phyloP scores from a whole-genome alignment of 2,329 filamentous ascomycete species.

The Claviceps sp. region DNA sequence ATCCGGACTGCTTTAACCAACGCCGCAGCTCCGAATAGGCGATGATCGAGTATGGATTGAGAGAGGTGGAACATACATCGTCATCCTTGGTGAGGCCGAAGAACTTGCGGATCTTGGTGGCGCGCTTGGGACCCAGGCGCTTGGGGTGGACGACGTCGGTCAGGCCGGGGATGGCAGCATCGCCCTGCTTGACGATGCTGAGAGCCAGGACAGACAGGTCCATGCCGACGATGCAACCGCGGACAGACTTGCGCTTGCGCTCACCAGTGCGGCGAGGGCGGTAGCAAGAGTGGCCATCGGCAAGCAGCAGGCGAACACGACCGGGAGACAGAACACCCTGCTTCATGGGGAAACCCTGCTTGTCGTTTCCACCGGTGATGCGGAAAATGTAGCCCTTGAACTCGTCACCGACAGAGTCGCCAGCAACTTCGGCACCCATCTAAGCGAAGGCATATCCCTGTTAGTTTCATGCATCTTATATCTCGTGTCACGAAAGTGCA shows the following conservation, averaged over 20 bases:
- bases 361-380: constrained; percentile 99
- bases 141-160: constrained; percentile 98
- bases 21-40: constrained; percentile 49
- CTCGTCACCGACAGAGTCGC: constrained; percentile 93
- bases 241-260: constrained; percentile 98
- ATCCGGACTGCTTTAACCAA: constrained; percentile 32
- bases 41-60: constrained; percentile 47
- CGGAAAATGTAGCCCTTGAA: constrained; percentile 99
- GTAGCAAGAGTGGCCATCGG: constrained; percentile 98
- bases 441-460: constrained; percentile 19
- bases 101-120: constrained; percentile 99
- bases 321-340: constrained; percentile 98
- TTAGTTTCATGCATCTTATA: constrained; percentile 16
- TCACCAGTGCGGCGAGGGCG: constrained; percentile 93
- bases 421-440: constrained; percentile 86
- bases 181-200: constrained; percentile 95
- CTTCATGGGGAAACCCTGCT: constrained; percentile 99
- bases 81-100: constrained; percentile 99
- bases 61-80: constrained; percentile 71
- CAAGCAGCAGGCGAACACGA: constrained; percentile 93
- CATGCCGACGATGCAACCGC: constrained; percentile 95
- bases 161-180: constrained; percentile 82
- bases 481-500: too few relatives aligned
- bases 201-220: constrained; percentile 93
- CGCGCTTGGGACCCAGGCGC: constrained; percentile 98